These are phyloP conservation scores for Ilyonectria sp. DNA, from an alignment of 2,329 filamentous ascomycete species.

Conservation along the genomic window DNA sequence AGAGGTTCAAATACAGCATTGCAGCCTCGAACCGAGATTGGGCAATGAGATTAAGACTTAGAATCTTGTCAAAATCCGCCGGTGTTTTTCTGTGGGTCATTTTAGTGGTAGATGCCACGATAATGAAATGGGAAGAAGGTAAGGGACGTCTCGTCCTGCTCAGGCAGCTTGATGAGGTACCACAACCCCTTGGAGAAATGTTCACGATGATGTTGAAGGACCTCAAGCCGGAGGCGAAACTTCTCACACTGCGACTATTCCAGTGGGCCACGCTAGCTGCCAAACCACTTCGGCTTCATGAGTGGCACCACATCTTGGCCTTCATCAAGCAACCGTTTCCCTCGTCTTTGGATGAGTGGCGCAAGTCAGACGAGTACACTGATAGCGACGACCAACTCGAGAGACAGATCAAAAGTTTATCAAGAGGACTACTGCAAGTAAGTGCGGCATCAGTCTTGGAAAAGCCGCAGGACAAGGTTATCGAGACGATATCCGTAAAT, in stretches of 20 bases:
- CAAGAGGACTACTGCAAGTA: constrained; percentile 28
- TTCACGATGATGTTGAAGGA: background rate
- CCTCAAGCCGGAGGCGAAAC: background rate
- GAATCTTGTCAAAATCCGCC: background rate
- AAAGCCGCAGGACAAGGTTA: background rate
- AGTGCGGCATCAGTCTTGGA: background rate
- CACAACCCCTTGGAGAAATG: constrained; percentile 14
- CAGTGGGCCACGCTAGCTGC: constrained; percentile 29
- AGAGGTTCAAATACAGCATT: constrained; percentile 8
- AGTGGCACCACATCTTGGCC: constrained; percentile 37
- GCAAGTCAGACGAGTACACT: constrained; percentile 7
- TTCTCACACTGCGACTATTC: constrained; percentile 5
- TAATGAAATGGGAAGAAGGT: constrained; percentile 25
- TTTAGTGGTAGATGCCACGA: constrained; percentile 22
- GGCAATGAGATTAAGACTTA: background rate
- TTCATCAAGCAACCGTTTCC: constrained; percentile 15
- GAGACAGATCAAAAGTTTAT: constrained; percentile 25
- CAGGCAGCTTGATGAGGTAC: background rate
- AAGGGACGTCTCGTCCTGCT: background rate
- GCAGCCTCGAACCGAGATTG: background rate
- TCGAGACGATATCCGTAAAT: constrained; percentile 1
- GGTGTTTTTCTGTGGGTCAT: constrained; percentile 36
- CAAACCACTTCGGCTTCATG: constrained; percentile 24
- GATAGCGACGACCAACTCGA: constrained; percentile 32
- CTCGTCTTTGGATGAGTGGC: constrained; percentile 13